These are phyloP conservation scores for Aspergillus affinis DNA, from an alignment of 495 filamentous ascomycete species.

Conservation along the genomic window DNA sequence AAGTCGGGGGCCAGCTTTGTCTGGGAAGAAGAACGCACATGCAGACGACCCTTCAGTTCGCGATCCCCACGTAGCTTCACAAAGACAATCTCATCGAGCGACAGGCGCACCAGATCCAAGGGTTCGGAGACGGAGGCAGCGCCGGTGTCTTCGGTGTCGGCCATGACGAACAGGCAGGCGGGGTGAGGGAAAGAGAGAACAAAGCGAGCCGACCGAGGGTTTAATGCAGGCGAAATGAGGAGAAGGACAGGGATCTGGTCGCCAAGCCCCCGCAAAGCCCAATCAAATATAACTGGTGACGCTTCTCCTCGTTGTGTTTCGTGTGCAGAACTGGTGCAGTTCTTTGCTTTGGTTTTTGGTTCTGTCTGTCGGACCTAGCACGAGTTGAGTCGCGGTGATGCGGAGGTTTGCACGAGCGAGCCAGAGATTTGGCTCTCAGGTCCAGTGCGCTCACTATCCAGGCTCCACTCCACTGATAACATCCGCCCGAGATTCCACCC, in stretches of 20 bases:
- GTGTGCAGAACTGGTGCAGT: background rate
- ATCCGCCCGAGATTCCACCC: conserved; percentile 4
- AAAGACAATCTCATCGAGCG: conserved; percentile 92
- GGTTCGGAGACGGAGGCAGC: conserved; percentile 73
- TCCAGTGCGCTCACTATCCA: conserved; percentile 9
- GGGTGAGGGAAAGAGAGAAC: background rate
- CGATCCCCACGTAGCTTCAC: conserved; percentile 95
- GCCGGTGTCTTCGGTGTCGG: conserved; percentile 67
- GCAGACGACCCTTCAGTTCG: conserved; percentile 90
- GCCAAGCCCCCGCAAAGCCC: background rate
- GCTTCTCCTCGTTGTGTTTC: background rate
- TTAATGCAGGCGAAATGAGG: conserved; percentile 2
- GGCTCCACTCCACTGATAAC: conserved; percentile 9
- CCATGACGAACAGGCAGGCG: conserved; percentile 48
- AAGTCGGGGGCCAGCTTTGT: background rate
- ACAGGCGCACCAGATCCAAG: conserved; percentile 90
- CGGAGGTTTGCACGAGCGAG: conserved; percentile 19
- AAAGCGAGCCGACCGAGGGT: background rate
- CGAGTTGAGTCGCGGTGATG: conserved; percentile 17
- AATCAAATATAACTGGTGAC: background rate
- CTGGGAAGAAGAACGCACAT: conserved; percentile 56
- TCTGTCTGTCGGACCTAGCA: background rate
- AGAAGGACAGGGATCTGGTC: conserved; percentile 10
- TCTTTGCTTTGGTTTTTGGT: background rate
- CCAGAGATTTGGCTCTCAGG: conserved; percentile 28